Conservation (phyloP, 1,139 yeast species). For the Starmera stellimalicola region DNA sequence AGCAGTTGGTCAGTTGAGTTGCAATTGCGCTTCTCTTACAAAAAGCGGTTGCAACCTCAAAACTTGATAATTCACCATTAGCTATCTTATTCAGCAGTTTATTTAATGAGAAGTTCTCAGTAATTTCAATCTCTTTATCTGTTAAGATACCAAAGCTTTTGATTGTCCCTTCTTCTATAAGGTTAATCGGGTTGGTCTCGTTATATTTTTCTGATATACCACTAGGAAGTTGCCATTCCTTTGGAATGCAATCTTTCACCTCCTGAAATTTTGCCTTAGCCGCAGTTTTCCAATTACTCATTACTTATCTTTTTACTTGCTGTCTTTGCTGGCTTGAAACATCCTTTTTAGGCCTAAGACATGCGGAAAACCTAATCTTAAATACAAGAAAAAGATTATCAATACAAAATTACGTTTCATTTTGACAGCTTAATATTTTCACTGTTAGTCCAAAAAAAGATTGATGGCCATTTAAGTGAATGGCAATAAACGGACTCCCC, state of each 20-base stretch:
- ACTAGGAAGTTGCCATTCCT: constrained; percentile 8
- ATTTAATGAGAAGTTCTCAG: constrained; percentile 22
- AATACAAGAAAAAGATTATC: too few relatives aligned
- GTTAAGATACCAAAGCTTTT: constrained; percentile 19
- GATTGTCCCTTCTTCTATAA: constrained; percentile 9
- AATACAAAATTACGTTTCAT: too few relatives aligned
- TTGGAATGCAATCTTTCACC: constrained; percentile 7
- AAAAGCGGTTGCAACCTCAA: constrained; percentile 20
- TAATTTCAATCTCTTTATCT: constrained; percentile 20
- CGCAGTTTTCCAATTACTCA: constrained; percentile 6
- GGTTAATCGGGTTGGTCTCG: constrained; percentile 1
- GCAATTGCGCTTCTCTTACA: constrained; percentile 30
- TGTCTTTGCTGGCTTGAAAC: too few relatives aligned
- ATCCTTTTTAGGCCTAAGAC: too few relatives aligned
- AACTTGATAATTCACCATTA: constrained; percentile 13
- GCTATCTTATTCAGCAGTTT: neutral
- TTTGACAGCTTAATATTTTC: too few relatives aligned
- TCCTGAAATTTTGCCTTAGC: constrained; percentile 6
- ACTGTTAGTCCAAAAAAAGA: too few relatives aligned
- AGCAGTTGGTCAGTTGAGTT: constrained; percentile 45
- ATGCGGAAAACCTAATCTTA: too few relatives aligned
- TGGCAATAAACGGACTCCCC: too few relatives aligned
- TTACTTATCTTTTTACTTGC: neutral
- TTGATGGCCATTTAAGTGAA: too few relatives aligned
- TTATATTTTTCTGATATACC: neutral